These are phyloP conservation scores for Venturiaceae sp. DNA, from an alignment of 2,329 filamentous ascomycete genomes.

Conservation along the genomic window DNA sequence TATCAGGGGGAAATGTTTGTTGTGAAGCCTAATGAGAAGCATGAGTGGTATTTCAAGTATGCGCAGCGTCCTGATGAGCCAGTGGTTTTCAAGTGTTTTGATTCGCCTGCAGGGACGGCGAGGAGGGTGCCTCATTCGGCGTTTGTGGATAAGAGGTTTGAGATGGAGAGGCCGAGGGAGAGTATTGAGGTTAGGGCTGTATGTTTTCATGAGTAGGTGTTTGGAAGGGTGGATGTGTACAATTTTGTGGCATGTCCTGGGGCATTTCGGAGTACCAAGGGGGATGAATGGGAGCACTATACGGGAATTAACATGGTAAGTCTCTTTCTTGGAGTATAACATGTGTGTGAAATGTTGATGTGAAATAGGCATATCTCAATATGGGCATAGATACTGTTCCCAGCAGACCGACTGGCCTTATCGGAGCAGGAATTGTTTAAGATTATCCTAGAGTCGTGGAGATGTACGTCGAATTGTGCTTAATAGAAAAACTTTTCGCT, in stretches of 20 bases:
- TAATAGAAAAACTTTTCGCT: not conserved
- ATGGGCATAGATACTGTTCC: not conserved
- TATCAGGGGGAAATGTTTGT: slow-evolving; percentile 40
- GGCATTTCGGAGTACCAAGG: no score
- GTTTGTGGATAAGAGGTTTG: slow-evolving; percentile 40
- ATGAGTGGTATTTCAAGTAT: slow-evolving; percentile 10
- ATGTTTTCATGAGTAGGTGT: slow-evolving; percentile 7
- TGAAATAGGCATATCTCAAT: not conserved
- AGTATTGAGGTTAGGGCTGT: slow-evolving; percentile 5
- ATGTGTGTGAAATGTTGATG: not conserved
- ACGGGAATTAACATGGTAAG: not conserved
- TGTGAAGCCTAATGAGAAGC: slow-evolving; percentile 23
- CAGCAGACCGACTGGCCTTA: not conserved
- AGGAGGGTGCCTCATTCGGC: slow-evolving; percentile 45
- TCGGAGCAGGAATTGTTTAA: not conserved
- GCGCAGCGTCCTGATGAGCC: slow-evolving; percentile 33
- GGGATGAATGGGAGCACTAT: no score
- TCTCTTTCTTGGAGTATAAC: not conserved
- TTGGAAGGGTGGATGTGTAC: no score
- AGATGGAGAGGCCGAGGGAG: slow-evolving; percentile 12
- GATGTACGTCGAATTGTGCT: not conserved
- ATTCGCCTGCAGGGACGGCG: slow-evolving; percentile 39
- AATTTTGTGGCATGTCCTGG: no score
- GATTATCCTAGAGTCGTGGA: not conserved
- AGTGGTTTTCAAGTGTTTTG: slow-evolving; percentile 52